Evolutionary conservation across 2,329 filamentous ascomycete genomes (phyloP), one percentile per base, ranked within the genome.

Genomic region (Daldinia sp.): DNA sequence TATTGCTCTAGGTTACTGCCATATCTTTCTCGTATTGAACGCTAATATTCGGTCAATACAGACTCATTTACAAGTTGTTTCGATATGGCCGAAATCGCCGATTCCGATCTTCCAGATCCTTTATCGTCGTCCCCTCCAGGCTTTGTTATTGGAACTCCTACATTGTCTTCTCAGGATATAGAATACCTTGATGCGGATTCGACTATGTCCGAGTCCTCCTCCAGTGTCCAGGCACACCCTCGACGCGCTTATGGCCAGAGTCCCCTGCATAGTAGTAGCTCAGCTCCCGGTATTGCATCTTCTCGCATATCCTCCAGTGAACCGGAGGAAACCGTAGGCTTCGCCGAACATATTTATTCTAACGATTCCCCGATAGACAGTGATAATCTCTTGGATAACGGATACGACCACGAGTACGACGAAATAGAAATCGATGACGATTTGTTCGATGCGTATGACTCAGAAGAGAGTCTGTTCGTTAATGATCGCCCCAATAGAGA

Each of bases 21-120:
- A n/a, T n/a, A n/a, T n/a, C 50, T 27, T 29, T 51, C 32, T 48
- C 32, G 21, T 29, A 51, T 47, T 63, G 21, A 57, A 51, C 19
- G 45, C 37, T 11, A 11, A 52, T 3, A 10, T 19, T 58, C 30
- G 10, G 23, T 34, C 53, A 43, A 49, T 27, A 15, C 23, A 61
- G 34, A 47, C n/a, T 6, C n/a, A 48, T 25, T 25, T 15, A 21
- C n/a, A 19, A 41, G 17, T n/a, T 27, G 32, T 34, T 48, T 25
- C 39, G 45, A 30, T 57, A 72, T 72, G 70, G 68, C 63, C 49
- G 70, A 71, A 63, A 62, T 68, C 30, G 30, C 55, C 30, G 43
- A 68, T 54, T 71, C 68, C n/a, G 66, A 68, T 57, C 57, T 61
- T 48, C 34, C 58, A 13, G 50, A 66, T 57, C 23, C 41, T 41